Percentiles rank a stretch among this genome's conserved stretches.
phyloP scores from a whole-genome alignment of 176 grass and related monocot species.

The Saccharum officinarum region DNA sequence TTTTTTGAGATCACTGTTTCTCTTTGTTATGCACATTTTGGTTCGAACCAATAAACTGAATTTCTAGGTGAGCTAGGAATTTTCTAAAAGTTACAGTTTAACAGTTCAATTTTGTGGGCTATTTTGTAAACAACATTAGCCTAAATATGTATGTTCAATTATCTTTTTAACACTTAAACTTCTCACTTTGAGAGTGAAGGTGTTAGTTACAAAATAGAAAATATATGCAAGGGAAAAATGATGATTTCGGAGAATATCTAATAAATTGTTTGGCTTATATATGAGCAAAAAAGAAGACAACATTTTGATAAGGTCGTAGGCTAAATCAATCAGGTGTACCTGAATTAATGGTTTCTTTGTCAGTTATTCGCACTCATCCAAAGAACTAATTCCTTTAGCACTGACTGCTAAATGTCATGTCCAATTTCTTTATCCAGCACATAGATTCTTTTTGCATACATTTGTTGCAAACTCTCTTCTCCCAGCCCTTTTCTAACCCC shows the following conservation, averaged over 20 bases:
- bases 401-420: background rate
- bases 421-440: background rate
- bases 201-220: background rate
- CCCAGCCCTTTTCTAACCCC: background rate
- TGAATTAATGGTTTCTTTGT: slow-evolving; percentile 42
- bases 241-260: background rate
- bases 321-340: slow-evolving; percentile 1
- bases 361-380: slow-evolving; percentile 23
- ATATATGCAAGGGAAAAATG: background rate
- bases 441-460: background rate
- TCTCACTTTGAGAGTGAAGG: background rate
- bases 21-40: background rate
- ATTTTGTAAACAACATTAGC: background rate
- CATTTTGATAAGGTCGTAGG: slow-evolving; percentile 13
- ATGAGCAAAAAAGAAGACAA: background rate
- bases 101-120: background rate
- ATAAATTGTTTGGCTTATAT: background rate
- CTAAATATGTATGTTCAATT: background rate
- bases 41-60: background rate
- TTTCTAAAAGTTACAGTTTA: background rate
- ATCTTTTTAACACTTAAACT: background rate
- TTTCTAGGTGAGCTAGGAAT: background rate
- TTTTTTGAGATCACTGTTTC: background rate
- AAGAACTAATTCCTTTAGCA: slow-evolving; percentile 19
- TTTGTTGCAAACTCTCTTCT: background rate